Percentiles rank a stretch among this genome's conserved stretches.
Evolutionary conservation across 805 yeast genomes (phyloP).

Genomic region (Kazachstania martiniae): DNA sequence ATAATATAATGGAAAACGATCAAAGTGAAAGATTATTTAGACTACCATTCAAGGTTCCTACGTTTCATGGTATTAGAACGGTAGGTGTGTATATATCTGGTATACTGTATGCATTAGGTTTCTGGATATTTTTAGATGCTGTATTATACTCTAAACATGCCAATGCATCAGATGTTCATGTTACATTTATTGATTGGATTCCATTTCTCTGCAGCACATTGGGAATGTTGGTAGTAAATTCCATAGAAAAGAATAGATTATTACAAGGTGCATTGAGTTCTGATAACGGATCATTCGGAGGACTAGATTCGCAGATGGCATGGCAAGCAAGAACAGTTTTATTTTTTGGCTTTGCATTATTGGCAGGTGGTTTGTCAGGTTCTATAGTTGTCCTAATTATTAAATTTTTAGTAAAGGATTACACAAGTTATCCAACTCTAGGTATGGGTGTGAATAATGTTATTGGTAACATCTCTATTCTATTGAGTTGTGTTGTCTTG

Average conservation of each 20-base stretch:
- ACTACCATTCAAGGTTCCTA: slow-evolving; percentile 57
- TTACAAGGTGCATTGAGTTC: slow-evolving; percentile 31
- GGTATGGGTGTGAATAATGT: slow-evolving; percentile 93
- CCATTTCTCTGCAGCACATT: slow-evolving; percentile 81
- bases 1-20: slow-evolving; percentile 29
- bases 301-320: slow-evolving; percentile 44
- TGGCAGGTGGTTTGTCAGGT: slow-evolving; percentile 93
- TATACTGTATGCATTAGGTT: slow-evolving; percentile 69
- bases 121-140: slow-evolving; percentile 84
- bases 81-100: slow-evolving; percentile 73
- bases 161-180: slow-evolving; percentile 79
- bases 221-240: slow-evolving; percentile 71
- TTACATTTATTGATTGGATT: slow-evolving; percentile 90
- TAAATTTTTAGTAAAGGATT: slow-evolving; percentile 71
- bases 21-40: slow-evolving; percentile 48
- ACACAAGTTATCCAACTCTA: slow-evolving; percentile 67
- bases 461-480: slow-evolving; percentile 61
- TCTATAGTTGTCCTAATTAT: slow-evolving; percentile 78
- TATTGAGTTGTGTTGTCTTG: slow-evolving; percentile 78
- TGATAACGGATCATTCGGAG: slow-evolving; percentile 23
- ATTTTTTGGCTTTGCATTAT: slow-evolving; percentile 82
- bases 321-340: slow-evolving; percentile 92
- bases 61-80: slow-evolving; percentile 58
- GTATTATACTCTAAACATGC: slow-evolving; percentile 75
- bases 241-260: slow-evolving; percentile 34